Base-by-base conservation (phyloP, 352 stramenopile species). In the Globisporangium emineosum region DNA sequence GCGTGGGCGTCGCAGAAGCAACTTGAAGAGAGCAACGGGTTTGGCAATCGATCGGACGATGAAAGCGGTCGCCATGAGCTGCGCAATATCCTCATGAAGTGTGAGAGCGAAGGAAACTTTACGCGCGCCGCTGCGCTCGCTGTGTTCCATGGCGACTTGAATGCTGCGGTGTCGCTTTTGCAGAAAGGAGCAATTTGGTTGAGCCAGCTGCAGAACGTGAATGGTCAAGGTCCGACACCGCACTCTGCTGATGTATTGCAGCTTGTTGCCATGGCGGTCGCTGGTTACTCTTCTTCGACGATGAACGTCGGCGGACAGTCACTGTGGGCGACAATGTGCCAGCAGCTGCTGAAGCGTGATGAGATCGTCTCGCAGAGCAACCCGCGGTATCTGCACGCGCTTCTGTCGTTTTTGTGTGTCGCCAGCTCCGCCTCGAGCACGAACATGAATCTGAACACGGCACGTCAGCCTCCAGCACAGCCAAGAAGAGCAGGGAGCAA, bases 231-330 rank as follows among this genome's bases (percentile, higher is more conserved):
- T n/a, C 32, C 56, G 2, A 69, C 65, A 17, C 73, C 76, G 9
- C 84, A 87, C 53, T 84, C 82, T 17, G 66, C 85, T 1, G 88
- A 96, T 57, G 71, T 96, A 19, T 67, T 93, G n/a, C 83, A 94
- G 64, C 79, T 96, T n/a, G 88, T 93, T 7, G 88, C 88, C 0
- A 96, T 96, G 88, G 88, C 88, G 2, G 69, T 96, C 43, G 86
- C 88, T 19, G 88, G 88, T 0, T 96, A 93, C 61, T 89, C 86
- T 50, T 77, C 81, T 3, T 78, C 74, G 0, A 68, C 76, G 10
- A 68, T 68, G n/a, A 83, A 71, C 57, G 58, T 70, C 13, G 69
- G 76, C 19, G 72, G 75, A 3, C 60, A 79, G 7, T 84, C 80
- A 5, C 66, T 96, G 37, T 96, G 88, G 88, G 73, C 71, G 3